phyloP scores from a whole-genome alignment of 352 stramenopile genomes.

The Halophytophthora polymorphica region DNA sequence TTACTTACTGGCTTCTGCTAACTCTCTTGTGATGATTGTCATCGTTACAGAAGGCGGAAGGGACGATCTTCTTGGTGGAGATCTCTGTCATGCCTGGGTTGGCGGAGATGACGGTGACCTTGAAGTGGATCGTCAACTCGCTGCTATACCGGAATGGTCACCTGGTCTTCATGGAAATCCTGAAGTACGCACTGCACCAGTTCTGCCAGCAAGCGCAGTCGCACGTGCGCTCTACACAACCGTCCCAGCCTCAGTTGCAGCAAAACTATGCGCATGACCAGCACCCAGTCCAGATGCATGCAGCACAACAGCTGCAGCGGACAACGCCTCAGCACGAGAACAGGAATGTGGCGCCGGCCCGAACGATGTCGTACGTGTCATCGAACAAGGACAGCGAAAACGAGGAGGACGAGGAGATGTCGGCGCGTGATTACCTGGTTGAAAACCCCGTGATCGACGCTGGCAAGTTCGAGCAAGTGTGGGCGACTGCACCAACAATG shows the following conservation, averaged over 20 bases:
- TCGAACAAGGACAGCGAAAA: slow-evolving; percentile 36
- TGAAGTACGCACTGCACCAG: slow-evolving; percentile 66
- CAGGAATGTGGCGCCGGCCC: slow-evolving; percentile 14
- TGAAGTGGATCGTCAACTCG: slow-evolving; percentile 89
- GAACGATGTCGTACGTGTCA: slow-evolving; percentile 25
- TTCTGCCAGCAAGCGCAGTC: slow-evolving; percentile 47
- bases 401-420: slow-evolving; percentile 49
- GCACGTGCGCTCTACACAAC: slow-evolving; percentile 8
- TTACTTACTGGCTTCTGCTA: slow-evolving; percentile 2
- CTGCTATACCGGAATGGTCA: slow-evolving; percentile 85
- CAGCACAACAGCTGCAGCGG: slow-evolving; percentile 11
- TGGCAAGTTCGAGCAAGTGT: slow-evolving; percentile 78
- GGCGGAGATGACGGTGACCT: slow-evolving; percentile 75
- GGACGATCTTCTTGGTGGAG: slow-evolving; percentile 80
- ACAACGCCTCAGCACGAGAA: slow-evolving; percentile 25
- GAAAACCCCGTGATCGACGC: slow-evolving; percentile 63
- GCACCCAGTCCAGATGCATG: slow-evolving; percentile 11
- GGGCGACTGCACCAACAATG: slow-evolving; percentile 66
- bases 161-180: slow-evolving; percentile 75
- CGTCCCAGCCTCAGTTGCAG: slow-evolving; percentile 7
- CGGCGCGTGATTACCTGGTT: slow-evolving; percentile 63
- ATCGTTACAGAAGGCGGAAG: slow-evolving; percentile 50
- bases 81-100: slow-evolving; percentile 75
- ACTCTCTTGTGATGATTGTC: slow-evolving; percentile 4
- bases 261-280: slow-evolving; percentile 18